Conservation (phyloP, 2,329 filamentous ascomycete genomes). For the Aspergillus proliferans region DNA sequence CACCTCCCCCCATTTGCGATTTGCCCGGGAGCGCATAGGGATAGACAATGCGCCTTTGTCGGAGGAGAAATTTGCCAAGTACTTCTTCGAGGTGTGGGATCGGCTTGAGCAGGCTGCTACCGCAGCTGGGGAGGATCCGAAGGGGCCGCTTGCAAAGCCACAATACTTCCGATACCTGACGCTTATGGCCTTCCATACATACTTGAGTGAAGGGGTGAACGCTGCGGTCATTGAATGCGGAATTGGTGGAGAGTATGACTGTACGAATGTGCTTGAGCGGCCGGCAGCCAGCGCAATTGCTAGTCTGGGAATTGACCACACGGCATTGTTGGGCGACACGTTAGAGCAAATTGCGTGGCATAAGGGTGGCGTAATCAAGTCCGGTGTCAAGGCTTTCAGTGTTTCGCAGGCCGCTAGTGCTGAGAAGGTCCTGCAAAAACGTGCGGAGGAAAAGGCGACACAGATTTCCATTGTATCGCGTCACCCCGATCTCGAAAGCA, state of each 20-base stretch:
- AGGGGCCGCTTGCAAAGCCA: slow-evolving; percentile 60
- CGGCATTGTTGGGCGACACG: slow-evolving; percentile 70
- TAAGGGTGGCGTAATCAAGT: slow-evolving; percentile 81
- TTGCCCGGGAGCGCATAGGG: slow-evolving; percentile 76
- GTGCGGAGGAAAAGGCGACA: slow-evolving; percentile 47
- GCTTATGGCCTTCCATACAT: slow-evolving; percentile 78
- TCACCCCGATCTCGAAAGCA: slow-evolving; percentile 42
- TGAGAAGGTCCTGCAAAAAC: slow-evolving; percentile 50
- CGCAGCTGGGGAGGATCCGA: slow-evolving; percentile 47
- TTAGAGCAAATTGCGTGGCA: slow-evolving; percentile 85
- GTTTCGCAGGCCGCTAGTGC: slow-evolving; percentile 52
- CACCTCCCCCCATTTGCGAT: slow-evolving; percentile 78
- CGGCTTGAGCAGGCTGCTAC: slow-evolving; percentile 50
- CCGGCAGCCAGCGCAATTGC: slow-evolving; percentile 69
- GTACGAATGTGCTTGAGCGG: slow-evolving; percentile 73
- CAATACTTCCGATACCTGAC: slow-evolving; percentile 92
- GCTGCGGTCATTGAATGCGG: slow-evolving; percentile 86
- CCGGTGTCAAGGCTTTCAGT: slow-evolving; percentile 57
- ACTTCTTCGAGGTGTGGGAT: slow-evolving; percentile 84
- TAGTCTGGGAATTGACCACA: slow-evolving; percentile 79
- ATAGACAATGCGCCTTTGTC: slow-evolving; percentile 67
- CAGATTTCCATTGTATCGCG: slow-evolving; percentile 44
- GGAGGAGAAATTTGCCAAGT: slow-evolving; percentile 62
- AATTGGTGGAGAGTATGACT: slow-evolving; percentile 88
- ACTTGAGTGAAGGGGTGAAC: slow-evolving; percentile 67